Conservation (phyloP, 2,329 filamentous ascomycete species). For the Didymosphaeria variabile region DNA sequence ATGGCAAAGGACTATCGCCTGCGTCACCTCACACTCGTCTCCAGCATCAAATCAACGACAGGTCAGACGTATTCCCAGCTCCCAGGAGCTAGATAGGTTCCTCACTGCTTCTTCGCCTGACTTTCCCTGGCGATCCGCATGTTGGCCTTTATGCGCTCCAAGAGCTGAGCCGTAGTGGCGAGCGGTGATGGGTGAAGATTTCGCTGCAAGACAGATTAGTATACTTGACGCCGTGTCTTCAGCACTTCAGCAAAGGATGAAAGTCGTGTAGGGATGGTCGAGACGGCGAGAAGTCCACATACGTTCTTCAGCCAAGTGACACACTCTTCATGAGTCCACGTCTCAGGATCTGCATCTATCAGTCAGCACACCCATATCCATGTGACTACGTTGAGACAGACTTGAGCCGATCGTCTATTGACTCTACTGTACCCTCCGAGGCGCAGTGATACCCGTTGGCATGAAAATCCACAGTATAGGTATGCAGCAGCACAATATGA, state of each 20-base stretch:
- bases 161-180: slow-evolving; percentile 69
- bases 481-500: neutral
- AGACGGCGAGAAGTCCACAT: slow-evolving; percentile 50
- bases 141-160: slow-evolving; percentile 75
- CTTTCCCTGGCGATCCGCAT: slow-evolving; percentile 56
- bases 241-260: slow-evolving; percentile 1
- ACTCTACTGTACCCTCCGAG: neutral
- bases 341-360: slow-evolving; percentile 63
- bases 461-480: slow-evolving; percentile 4
- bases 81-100: neutral
- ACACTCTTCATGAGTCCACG: slow-evolving; percentile 84
- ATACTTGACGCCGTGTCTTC: neutral
- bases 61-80: too few relatives aligned
- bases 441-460: neutral
- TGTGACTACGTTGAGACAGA: neutral
- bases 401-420: neutral
- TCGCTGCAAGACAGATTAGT: slow-evolving; percentile 58
- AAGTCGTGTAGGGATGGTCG: neutral
- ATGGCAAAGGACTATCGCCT: neutral
- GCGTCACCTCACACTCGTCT: neutral
- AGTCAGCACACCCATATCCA: slow-evolving; percentile 13
- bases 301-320: slow-evolving; percentile 82
- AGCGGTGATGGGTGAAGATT: slow-evolving; percentile 68
- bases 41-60: neutral
- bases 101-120: neutral